These are phyloP conservation scores for Aurifilum marmelostoma DNA, from an alignment of 2,329 filamentous ascomycete species.

Conservation along the genomic window DNA sequence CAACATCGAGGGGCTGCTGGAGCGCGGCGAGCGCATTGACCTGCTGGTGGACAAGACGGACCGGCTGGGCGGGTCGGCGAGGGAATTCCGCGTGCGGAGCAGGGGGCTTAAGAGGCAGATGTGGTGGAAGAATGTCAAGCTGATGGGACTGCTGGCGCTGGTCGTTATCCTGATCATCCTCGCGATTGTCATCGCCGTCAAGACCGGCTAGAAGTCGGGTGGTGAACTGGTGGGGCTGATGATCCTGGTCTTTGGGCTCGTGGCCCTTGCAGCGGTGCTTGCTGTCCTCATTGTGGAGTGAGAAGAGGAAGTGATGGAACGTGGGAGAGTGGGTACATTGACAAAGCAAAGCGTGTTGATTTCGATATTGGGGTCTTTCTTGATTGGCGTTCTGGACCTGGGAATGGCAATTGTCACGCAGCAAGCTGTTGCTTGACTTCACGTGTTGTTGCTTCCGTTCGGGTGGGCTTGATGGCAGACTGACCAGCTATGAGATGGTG, in stretches of 20 bases:
- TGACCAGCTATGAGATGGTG: not conserved
- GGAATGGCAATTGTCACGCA: not conserved
- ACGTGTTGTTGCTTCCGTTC: not conserved
- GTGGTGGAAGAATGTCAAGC: slow-evolving; percentile 99
- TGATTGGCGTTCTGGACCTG: slow-evolving; percentile 21
- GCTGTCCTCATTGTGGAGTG: not conserved
- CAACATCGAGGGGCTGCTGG: slow-evolving; percentile 88
- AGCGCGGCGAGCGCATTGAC: slow-evolving; percentile 91
- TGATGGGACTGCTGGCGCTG: slow-evolving; percentile 79
- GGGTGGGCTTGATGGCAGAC: not conserved
- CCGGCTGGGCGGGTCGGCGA: slow-evolving; percentile 80
- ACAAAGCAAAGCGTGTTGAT: not conserved
- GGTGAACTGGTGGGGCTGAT: slow-evolving; percentile 6
- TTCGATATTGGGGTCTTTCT: not conserved
- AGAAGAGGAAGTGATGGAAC: not conserved
- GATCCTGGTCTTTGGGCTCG: slow-evolving; percentile 16
- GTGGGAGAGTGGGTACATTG: not conserved
- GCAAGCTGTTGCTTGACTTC: not conserved
- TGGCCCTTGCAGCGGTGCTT: slow-evolving; percentile 1
- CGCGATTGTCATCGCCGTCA: slow-evolving; percentile 58
- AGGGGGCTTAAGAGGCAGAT: slow-evolving; percentile 86
- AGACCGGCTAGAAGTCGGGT: slow-evolving; percentile 40
- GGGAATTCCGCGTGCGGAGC: slow-evolving; percentile 88
- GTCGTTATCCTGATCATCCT: slow-evolving; percentile 65
- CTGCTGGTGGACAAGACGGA: slow-evolving; percentile 96